Evolutionary conservation across 108 stramenopile species (phyloP).

Genomic region (Fistulifera solaris): DNA sequence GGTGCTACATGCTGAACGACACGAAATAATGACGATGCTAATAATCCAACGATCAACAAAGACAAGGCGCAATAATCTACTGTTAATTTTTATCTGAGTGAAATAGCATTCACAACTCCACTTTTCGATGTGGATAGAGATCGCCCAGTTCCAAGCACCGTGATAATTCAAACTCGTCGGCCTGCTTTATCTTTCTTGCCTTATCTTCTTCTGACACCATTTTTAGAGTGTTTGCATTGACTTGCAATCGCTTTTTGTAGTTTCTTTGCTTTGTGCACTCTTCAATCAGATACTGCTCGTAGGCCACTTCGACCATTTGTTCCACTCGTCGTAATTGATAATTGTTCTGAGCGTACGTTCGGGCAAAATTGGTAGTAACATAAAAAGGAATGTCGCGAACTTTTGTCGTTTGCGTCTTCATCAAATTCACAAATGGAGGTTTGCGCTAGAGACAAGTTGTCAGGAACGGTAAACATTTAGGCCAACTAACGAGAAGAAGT

Average conservation of each 20-base stretch:
- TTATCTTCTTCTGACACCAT: constrained; percentile 39
- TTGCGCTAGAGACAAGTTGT: constrained; percentile 23
- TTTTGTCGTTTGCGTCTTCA: constrained; percentile 51
- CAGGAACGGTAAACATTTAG: no score
- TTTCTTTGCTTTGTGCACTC: constrained; percentile 74
- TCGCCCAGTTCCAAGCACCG: constrained; percentile 71
- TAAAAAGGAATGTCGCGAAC: constrained; percentile 87
- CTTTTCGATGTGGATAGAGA: constrained; percentile 46
- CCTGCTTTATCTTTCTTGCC: constrained; percentile 29
- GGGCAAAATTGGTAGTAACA: constrained; percentile 72
- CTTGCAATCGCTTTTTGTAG: constrained; percentile 51
- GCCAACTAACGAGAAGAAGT: not conserved
- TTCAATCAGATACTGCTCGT: constrained; percentile 59
- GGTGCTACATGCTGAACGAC: no score
- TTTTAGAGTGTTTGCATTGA: constrained; percentile 16
- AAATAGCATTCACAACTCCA: constrained; percentile 1
- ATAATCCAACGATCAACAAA: no score
- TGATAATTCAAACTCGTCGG: constrained; percentile 47
- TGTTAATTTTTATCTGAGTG: no score
- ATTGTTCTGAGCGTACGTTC: constrained; percentile 66
- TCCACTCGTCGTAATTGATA: constrained; percentile 86
- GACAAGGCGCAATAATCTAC: no score
- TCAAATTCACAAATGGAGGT: constrained; percentile 56
- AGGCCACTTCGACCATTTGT: constrained; percentile 76
- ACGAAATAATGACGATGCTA: no score